Percentiles rank a stretch among this genome's conserved stretches.
These are phyloP conservation scores for Borovskyia barvae DNA, from an alignment of 208 protist species.

Conservation along the genomic window DNA sequence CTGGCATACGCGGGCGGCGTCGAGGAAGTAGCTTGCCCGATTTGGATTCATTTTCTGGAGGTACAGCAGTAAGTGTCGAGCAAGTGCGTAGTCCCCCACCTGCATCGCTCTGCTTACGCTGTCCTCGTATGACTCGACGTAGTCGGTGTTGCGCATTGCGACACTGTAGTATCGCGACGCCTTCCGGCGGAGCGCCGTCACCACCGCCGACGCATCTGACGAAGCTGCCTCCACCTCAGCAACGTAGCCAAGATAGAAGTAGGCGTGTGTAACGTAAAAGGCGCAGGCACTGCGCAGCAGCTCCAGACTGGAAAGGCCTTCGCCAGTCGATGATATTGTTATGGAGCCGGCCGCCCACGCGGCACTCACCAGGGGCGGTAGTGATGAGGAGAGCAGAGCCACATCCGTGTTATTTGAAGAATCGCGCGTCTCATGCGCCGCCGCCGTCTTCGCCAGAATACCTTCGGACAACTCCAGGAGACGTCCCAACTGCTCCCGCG, in stretches of 20 bases:
- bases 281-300: conserved; percentile 15
- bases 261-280: conserved; percentile 73
- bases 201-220: conserved; percentile 3
- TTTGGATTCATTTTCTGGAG: conserved; percentile 61
- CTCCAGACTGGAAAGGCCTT: conserved; percentile 5
- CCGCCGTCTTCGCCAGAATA: conserved; percentile 2
- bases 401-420: too few relatives aligned
- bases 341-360: conserved; percentile 12
- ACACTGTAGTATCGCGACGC: conserved; percentile 42
- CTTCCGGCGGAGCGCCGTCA: conserved; percentile 20
- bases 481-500: conserved; percentile 41
- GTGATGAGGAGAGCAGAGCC: not conserved
- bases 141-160: conserved; percentile 42
- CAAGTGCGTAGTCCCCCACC: conserved; percentile 44
- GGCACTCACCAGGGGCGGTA: conserved; percentile 11
- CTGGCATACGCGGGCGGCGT: conserved; percentile 59
- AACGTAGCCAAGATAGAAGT: conserved; percentile 79
- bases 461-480: conserved; percentile 39
- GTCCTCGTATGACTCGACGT: conserved; percentile 61
- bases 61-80: conserved; percentile 57
- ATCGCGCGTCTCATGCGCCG: not conserved
- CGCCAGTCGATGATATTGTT: conserved; percentile 5
- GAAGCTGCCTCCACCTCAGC: conserved; percentile 12
- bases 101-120: conserved; percentile 52
- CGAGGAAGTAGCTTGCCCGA: conserved; percentile 57